Evolutionary conservation across 2,329 filamentous ascomycete genomes (phyloP), one percentile per base, ranked within the genome.

Genomic region (Fusarium chuoi): DNA sequence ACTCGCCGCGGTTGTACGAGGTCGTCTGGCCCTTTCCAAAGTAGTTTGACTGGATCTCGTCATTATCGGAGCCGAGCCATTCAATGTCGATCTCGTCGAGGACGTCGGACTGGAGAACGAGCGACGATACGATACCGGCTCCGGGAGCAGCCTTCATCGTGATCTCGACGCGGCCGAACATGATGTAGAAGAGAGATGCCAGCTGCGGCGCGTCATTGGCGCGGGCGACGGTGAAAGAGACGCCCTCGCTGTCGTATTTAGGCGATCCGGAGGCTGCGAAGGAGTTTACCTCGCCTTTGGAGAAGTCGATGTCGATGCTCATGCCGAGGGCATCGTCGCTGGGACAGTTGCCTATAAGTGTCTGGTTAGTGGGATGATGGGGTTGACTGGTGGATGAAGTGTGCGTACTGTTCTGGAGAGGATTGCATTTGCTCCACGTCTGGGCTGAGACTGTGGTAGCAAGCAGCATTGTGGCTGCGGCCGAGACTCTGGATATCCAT

Each of bases 31-130:
- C 96, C 83, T 98, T 98, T 82, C 95, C 94, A 78, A 99, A 99
- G 85, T 97, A 99, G 84, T 99, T 99, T 77, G 91, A 93, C 84
- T 99, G 96, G n/a, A 98, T 93, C 82, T 97, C 88, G 65, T 86
- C 85, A 73, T 88, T 84, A 79, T 94, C 89, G 62, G 92, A 90
- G 65, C 96, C 96, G 30, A 99, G 89, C 94, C 95, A 98, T 83
- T 99, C 96, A 86, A 96, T 93, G 82, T 99, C 96, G 79, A 99
- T 97, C 85, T 99, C 96, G 83, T 99, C 96, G 49, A 98, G 89
- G 78, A 90, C 89, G 82, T 98, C 96, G 20, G 95, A 98, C 84
- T 97, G 92, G 74, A 99, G 86, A 14, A 99, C 94, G 18, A 96
- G 89, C 51, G 94, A 96, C 82, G 94, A 98, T 74, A 99, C 95